Conservation (phyloP, 345 rosid species). For the Clarkia xantiana region DNA sequence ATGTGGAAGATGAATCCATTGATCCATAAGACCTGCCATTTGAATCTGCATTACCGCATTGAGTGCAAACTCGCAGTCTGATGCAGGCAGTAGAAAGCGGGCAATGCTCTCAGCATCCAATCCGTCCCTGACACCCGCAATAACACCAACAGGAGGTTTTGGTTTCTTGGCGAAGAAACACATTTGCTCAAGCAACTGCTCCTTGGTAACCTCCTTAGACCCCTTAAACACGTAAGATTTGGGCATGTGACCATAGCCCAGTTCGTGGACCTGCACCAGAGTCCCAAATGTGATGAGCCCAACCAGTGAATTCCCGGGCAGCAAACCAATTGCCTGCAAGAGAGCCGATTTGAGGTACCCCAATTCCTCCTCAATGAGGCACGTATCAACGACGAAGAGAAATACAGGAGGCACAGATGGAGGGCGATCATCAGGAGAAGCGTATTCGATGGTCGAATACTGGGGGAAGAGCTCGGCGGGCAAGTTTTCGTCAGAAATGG, state of each 20-base stretch:
- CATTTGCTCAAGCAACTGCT: conserved; percentile 72
- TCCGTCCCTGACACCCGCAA: conserved; percentile 79
- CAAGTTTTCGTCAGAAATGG: conserved; percentile 64
- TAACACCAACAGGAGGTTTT: conserved; percentile 70
- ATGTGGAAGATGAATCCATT: too few relatives aligned
- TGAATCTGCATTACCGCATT: conserved; percentile 31
- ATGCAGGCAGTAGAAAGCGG: conserved; percentile 79
- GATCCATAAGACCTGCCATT: too few relatives aligned
- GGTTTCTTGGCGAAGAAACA: conserved; percentile 70
- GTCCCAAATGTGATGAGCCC: conserved; percentile 80
- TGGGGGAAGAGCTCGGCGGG: conserved; percentile 91
- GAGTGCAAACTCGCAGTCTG: conserved; percentile 74
- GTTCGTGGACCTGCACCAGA: conserved; percentile 70
- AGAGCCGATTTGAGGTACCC: conserved; percentile 64
- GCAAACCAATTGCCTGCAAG: conserved; percentile 60
- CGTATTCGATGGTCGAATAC: conserved; percentile 75
- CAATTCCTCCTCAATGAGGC: conserved; percentile 78
- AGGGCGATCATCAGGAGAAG: conserved; percentile 24
- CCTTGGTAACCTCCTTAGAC: conserved; percentile 59
- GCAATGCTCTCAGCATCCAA: conserved; percentile 78
- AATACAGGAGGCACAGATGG: conserved; percentile 44
- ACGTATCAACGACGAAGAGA: conserved; percentile 74
- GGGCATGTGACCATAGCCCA: conserved; percentile 59
- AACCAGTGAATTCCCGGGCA: conserved; percentile 58
- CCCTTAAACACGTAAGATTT: conserved; percentile 74